Evolutionary conservation across 2,329 filamentous ascomycete genomes (phyloP).

Genomic region (Cylindrodendrum hubeiense): DNA sequence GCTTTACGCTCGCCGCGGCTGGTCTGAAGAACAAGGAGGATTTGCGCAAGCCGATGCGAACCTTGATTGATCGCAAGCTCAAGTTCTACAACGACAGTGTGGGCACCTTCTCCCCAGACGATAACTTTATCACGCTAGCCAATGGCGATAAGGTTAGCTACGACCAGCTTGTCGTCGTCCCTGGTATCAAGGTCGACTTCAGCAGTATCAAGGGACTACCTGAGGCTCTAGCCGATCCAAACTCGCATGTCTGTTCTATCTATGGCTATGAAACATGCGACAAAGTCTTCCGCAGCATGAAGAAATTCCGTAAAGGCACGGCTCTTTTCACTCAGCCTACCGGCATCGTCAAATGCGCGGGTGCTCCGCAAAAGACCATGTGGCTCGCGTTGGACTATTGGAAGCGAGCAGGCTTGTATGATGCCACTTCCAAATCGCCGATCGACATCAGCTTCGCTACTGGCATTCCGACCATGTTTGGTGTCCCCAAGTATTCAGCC

Average conservation of each 20-base stretch:
- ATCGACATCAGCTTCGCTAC: slow-evolving; percentile 69
- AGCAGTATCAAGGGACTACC: slow-evolving; percentile 66
- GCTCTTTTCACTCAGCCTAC: slow-evolving; percentile 72
- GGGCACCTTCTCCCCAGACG: slow-evolving; percentile 62
- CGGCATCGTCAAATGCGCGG: slow-evolving; percentile 71
- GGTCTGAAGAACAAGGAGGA: slow-evolving; percentile 74
- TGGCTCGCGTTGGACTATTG: slow-evolving; percentile 72
- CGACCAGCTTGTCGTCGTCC: slow-evolving; percentile 73
- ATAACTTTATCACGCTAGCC: slow-evolving; percentile 67
- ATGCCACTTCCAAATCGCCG: slow-evolving; percentile 54
- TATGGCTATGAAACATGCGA: slow-evolving; percentile 68
- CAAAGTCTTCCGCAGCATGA: slow-evolving; percentile 64
- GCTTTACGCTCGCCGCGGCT: slow-evolving; percentile 77
- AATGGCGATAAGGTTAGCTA: slow-evolving; percentile 70
- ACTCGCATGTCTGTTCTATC: slow-evolving; percentile 66
- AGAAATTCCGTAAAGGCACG: slow-evolving; percentile 60
- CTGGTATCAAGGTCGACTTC: slow-evolving; percentile 66
- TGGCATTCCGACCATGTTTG: slow-evolving; percentile 69
- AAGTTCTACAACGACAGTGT: slow-evolving; percentile 70
- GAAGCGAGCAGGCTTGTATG: slow-evolving; percentile 66
- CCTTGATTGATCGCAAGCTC: slow-evolving; percentile 69
- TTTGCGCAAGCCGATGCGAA: slow-evolving; percentile 62
- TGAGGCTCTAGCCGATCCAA: slow-evolving; percentile 64
- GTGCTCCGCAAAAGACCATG: slow-evolving; percentile 72
- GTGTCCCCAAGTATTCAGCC: slow-evolving; percentile 70